phyloP scores from a whole-genome alignment of 495 filamentous ascomycete species.

The Penicillium samsonianum region DNA sequence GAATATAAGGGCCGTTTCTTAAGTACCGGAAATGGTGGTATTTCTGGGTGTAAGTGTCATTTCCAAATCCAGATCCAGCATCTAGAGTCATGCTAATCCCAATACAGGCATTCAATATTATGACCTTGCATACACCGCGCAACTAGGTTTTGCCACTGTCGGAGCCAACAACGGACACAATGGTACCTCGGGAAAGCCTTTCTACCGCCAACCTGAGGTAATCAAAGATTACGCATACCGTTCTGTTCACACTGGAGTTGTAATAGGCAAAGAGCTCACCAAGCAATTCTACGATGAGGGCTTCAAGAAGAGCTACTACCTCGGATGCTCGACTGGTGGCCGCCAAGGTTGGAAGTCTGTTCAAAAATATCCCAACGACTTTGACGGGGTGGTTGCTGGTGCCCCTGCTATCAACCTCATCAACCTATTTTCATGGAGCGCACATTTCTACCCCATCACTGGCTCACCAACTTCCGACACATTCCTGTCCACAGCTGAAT shows the following conservation, averaged over 20 bases:
- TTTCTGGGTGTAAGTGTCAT: slow-evolving; percentile 50
- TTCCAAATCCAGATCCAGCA: background rate
- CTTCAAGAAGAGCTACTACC: slow-evolving; percentile 53
- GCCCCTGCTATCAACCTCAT: slow-evolving; percentile 54
- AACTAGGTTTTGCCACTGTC: slow-evolving; percentile 55
- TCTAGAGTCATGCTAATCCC: background rate
- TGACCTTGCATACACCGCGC: slow-evolving; percentile 45
- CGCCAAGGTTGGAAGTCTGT: slow-evolving; percentile 54
- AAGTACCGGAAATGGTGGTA: slow-evolving; percentile 58
- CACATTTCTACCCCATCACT: slow-evolving; percentile 51
- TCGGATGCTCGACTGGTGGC: slow-evolving; percentile 59
- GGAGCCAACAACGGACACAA: slow-evolving; percentile 61
- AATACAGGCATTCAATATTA: slow-evolving; percentile 48
- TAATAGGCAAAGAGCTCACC: slow-evolving; percentile 51
- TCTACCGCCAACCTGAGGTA: slow-evolving; percentile 54
- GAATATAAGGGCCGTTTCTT: slow-evolving; percentile 54
- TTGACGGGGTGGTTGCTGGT: slow-evolving; percentile 69
- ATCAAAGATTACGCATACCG: slow-evolving; percentile 52
- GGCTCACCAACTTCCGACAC: slow-evolving; percentile 47
- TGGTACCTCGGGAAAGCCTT: slow-evolving; percentile 51
- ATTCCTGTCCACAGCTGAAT: slow-evolving; percentile 53
- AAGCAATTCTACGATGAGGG: slow-evolving; percentile 48
- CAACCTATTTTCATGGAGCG: slow-evolving; percentile 56
- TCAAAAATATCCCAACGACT: slow-evolving; percentile 53
- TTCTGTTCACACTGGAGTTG: slow-evolving; percentile 53